phyloP scores from a whole-genome alignment of 2,329 filamentous ascomycete genomes.

The Trichoderma sp. region DNA sequence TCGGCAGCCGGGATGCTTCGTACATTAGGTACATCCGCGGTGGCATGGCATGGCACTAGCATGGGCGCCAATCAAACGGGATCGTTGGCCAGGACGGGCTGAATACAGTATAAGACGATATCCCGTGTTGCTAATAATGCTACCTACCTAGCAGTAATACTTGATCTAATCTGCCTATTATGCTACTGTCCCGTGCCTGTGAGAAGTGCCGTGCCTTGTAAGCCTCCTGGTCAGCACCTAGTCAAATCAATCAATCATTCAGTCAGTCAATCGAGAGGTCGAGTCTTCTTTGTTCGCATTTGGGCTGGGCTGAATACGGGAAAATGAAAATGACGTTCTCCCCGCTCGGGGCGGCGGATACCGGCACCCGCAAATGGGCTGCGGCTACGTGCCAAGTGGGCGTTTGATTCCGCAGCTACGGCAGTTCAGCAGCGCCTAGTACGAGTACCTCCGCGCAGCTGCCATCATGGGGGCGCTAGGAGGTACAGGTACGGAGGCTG shows the following conservation, averaged over 20 bases:
- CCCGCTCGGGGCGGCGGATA: slow-evolving; percentile 18
- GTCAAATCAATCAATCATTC: neutral
- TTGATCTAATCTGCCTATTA: neutral
- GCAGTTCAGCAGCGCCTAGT: neutral
- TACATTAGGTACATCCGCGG: neutral
- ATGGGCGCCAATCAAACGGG: slow-evolving; percentile 17
- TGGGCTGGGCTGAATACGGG: slow-evolving; percentile 1
- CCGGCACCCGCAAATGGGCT: slow-evolving; percentile 10
- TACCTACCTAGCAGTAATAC: no score
- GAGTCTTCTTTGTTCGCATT: neutral
- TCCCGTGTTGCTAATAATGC: neutral
- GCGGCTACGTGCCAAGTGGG: slow-evolving; percentile 9
- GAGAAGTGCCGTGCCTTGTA: neutral
- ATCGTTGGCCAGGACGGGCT: slow-evolving; percentile 7
- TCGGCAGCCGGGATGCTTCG: neutral
- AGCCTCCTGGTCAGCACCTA: neutral
- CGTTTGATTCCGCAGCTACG: slow-evolving; percentile 9
- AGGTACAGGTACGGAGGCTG: neutral
- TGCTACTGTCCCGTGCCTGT: neutral
- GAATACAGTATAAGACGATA: neutral
- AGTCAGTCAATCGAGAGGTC: neutral
- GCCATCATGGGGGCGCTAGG: neutral
- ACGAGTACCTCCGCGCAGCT: neutral
- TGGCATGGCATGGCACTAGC: slow-evolving; percentile 9
- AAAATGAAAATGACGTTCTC: slow-evolving; percentile 16